phyloP scores from a whole-genome alignment of 768 basidiomycete genomes.

The Dentipellis sp. region DNA sequence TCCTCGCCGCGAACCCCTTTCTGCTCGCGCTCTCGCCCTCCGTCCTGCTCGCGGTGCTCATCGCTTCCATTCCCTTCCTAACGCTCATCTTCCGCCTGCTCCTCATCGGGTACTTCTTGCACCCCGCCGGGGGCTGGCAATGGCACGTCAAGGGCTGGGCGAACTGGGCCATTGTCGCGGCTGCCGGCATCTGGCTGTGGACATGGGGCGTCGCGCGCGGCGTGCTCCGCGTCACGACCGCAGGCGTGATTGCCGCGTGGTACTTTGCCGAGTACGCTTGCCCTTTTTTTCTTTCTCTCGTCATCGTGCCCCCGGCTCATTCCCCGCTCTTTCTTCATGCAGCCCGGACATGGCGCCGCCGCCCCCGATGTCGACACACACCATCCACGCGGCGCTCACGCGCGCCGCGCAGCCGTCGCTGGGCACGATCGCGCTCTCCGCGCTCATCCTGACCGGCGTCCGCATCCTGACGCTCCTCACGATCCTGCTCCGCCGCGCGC shows the following conservation, averaged over 20 bases:
- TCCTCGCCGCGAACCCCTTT: slow-evolving; percentile 66
- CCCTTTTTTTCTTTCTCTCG: not conserved
- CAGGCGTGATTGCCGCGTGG: slow-evolving; percentile 87
- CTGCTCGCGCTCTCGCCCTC: slow-evolving; percentile 67
- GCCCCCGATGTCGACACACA: slow-evolving; percentile 50
- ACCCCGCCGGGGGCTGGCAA: slow-evolving; percentile 30
- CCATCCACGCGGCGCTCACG: slow-evolving; percentile 67
- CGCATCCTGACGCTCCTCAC: slow-evolving; percentile 45
- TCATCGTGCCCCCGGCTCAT: slow-evolving; percentile 1
- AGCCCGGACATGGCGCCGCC: slow-evolving; percentile 26
- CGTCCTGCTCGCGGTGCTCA: slow-evolving; percentile 55
- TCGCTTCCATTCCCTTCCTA: slow-evolving; percentile 71
- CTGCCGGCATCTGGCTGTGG: slow-evolving; percentile 56
- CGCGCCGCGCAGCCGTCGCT: slow-evolving; percentile 77
- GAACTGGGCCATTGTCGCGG: slow-evolving; percentile 61
- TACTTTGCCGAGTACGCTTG: slow-evolving; percentile 62
- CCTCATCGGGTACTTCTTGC: slow-evolving; percentile 52
- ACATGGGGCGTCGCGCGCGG: slow-evolving; percentile 75
- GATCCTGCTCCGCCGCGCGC: slow-evolving; percentile 44
- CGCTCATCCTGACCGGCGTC: slow-evolving; percentile 67
- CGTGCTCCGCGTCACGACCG: slow-evolving; percentile 61
- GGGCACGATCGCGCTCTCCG: slow-evolving; percentile 69
- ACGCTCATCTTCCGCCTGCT: slow-evolving; percentile 73
- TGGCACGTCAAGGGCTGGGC: slow-evolving; percentile 57
- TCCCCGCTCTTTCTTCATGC: not conserved